phyloP scores from a whole-genome alignment of 805 yeast species.

The Schwanniomyces polymorphus region DNA sequence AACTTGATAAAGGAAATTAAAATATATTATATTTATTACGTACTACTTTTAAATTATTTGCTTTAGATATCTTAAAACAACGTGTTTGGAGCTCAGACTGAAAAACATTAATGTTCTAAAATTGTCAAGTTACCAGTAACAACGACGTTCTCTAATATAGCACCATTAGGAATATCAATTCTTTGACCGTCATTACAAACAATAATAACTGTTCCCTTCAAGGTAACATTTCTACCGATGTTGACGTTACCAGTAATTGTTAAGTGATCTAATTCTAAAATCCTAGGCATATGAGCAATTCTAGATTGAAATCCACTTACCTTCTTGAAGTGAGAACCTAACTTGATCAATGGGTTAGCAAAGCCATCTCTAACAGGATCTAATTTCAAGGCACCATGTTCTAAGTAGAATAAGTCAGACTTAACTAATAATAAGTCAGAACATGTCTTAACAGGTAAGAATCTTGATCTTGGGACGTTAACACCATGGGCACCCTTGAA shows the following conservation, averaged over 20 bases:
- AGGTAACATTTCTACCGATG: conserved; percentile 84
- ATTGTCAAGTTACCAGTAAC: conserved; percentile 96
- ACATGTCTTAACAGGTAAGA: conserved; percentile 97
- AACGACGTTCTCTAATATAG: conserved; percentile 92
- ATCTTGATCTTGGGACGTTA: conserved; percentile 96
- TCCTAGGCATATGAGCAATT: conserved; percentile 93
- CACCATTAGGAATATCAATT: conserved; percentile 97
- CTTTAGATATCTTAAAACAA: not conserved
- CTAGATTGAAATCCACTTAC: conserved; percentile 88
- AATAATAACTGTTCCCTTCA: conserved; percentile 96
- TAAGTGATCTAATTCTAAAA: conserved; percentile 93
- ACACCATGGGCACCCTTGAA: conserved; percentile 96
- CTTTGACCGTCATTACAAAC: conserved; percentile 96
- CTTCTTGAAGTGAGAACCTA: conserved; percentile 96
- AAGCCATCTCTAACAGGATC: conserved; percentile 87
- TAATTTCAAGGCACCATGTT: conserved; percentile 86
- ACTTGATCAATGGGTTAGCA: conserved; percentile 89
- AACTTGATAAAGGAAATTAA: no score
- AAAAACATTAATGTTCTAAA: conserved; percentile 66
- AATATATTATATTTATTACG: not conserved
- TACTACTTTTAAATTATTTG: not conserved
- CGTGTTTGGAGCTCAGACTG: not conserved
- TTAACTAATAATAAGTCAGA: conserved; percentile 93
- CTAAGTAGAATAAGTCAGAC: conserved; percentile 87
- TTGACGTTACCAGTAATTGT: conserved; percentile 96